Evolutionary conservation across 75 land plant species (phyloP), one percentile per base, ranked within the genome.

Genomic region (Pinus albicaulis): DNA sequence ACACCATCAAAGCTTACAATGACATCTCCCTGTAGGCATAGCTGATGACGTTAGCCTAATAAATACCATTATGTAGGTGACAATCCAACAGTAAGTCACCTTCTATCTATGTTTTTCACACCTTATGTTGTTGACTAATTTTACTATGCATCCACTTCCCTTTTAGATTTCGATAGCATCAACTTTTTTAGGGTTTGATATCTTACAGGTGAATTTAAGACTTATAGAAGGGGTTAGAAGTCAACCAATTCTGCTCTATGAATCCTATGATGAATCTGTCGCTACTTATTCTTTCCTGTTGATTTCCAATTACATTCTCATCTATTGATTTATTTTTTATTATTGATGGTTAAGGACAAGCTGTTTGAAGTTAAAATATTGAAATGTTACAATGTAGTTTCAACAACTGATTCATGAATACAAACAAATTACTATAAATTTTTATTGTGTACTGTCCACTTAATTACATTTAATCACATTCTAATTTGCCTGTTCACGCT

Each of bases 1-100:
- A 91, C 79, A 59, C 86, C 92, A 86, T 97, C 98, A 85, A 97
- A 97, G 74, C 93, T 92, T 57, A 95, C 87, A 78, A 97, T 86
- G 28, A 97, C 98, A 80, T 97, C 99, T 28, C 99, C 99, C 98
- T 96, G 86, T 34, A 48, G 53, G 53, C 53, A 48, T 10, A 48
- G 12, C 53, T 11, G 12, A 48, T 48, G 11, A 48, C 53, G 11
- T 48, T 48, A 48, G 53, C 53, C 53, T 48, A 48, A 48, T 11
- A 48, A 48, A 48, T 48, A 48, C 53, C 53, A 8, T 48, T 48
- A 48, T 61, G 60, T 65, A 57, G 20, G 20, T 59, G 63, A 74
- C 75, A 59, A 73, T 74, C 36, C 1, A 56, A 63, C 38, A 11
- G 52, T 41, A 38, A 15, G 38, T 36, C 17, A 68, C 6, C 48